Evolutionary conservation across 2,329 filamentous ascomycete genomes (phyloP).

Genomic region (Stenocarpella maydis): DNA sequence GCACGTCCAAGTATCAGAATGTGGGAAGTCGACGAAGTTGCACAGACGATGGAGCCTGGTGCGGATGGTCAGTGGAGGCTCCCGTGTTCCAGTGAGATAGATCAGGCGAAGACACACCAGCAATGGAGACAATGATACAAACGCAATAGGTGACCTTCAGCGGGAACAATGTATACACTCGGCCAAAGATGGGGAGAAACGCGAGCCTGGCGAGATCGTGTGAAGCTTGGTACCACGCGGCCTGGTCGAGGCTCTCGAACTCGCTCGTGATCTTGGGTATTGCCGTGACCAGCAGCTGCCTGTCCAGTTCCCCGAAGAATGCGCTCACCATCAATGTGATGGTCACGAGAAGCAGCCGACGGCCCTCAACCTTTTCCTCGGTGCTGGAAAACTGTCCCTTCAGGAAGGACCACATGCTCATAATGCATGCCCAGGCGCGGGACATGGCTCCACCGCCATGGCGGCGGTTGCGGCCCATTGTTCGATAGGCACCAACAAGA

Average conservation of each 20-base stretch:
- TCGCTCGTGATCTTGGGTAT: conserved; percentile 30
- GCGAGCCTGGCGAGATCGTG: conserved; percentile 2
- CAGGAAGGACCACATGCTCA: background rate
- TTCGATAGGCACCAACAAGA: background rate
- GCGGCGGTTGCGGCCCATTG: background rate
- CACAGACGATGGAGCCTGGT: background rate
- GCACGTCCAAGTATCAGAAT: background rate
- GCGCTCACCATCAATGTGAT: background rate
- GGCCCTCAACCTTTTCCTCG: background rate
- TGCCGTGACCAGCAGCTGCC: conserved; percentile 5
- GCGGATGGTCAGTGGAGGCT: background rate
- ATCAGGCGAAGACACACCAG: background rate
- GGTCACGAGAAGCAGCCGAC: background rate
- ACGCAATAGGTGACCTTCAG: background rate
- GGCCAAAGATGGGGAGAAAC: background rate
- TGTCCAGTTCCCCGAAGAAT: background rate
- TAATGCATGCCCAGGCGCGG: background rate
- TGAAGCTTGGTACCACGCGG: conserved; percentile 22
- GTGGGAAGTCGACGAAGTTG: background rate
- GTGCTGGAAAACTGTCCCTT: background rate
- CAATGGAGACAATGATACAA: background rate
- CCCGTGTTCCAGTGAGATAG: accelerated
- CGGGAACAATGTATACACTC: background rate
- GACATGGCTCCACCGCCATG: background rate
- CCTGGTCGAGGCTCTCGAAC: conserved; percentile 22